Conservation (phyloP, 1,139 yeast genomes). For the Yamadazyma epiphylla region DNA sequence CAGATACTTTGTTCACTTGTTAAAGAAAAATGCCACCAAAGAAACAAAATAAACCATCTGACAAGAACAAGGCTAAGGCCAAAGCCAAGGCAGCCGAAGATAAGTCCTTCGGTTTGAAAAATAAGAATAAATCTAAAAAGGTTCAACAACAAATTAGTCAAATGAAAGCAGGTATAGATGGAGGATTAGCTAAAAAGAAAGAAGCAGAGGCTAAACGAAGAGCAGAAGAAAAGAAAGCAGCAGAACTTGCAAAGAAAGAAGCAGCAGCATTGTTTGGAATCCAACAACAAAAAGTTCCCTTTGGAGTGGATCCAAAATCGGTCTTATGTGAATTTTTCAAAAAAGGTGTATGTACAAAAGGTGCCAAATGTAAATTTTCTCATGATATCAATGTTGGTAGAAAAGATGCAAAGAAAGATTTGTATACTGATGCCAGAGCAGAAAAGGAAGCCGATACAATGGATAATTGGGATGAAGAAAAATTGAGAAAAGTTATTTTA, state of each 20-base stretch:
- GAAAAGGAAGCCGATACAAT: constrained; percentile 80
- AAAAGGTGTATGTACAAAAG: constrained; percentile 86
- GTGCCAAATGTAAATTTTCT: constrained; percentile 87
- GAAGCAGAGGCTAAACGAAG: constrained; percentile 72
- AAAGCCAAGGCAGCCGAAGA: constrained; percentile 73
- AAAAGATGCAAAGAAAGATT: constrained; percentile 84
- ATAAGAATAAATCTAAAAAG: constrained; percentile 87
- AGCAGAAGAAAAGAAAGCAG: constrained; percentile 87
- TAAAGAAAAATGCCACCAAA: constrained; percentile 69
- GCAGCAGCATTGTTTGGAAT: constrained; percentile 76
- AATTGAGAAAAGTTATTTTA: constrained; percentile 76
- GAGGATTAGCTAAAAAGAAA: constrained; percentile 62
- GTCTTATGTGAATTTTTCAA: constrained; percentile 89
- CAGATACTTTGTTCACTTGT: background rate
- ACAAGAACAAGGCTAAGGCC: constrained; percentile 62
- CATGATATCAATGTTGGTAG: constrained; percentile 87
- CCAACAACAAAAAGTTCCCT: constrained; percentile 83
- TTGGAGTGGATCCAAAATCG: constrained; percentile 97
- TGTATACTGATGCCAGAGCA: constrained; percentile 83
- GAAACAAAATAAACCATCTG: constrained; percentile 52
- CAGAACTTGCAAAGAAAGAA: constrained; percentile 84
- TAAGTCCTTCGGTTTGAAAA: constrained; percentile 91
- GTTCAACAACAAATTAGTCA: constrained; percentile 86
- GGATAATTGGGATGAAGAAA: constrained; percentile 98
- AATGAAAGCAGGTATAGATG: constrained; percentile 61